A percentile compares a stretch with the other conserved stretches of the same genome.
Conservation (phyloP, 1,284 basidiomycete genomes). For the Malassezia pachydermatis region DNA sequence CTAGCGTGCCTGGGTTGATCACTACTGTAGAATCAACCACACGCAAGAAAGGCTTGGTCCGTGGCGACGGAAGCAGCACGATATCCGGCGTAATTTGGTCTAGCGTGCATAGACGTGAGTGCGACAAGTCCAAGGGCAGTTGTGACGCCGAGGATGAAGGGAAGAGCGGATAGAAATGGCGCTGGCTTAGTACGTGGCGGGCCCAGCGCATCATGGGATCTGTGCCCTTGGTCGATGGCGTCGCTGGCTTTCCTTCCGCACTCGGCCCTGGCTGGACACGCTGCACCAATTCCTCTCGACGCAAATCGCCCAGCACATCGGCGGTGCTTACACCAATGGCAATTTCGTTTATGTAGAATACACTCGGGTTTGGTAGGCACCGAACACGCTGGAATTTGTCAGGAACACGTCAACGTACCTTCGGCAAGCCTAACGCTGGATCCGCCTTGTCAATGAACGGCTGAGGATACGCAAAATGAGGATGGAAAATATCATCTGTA, state of each 20-base stretch:
- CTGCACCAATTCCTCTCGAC: constrained; percentile 70
- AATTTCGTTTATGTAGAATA: constrained; percentile 73
- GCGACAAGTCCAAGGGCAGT: constrained; percentile 31
- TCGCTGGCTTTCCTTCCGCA: constrained; percentile 39
- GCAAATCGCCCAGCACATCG: constrained; percentile 78
- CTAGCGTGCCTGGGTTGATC: constrained; percentile 56
- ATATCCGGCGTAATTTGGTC: constrained; percentile 60
- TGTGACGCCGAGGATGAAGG: constrained; percentile 63
- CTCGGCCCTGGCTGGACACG: constrained; percentile 52
- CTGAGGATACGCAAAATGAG: constrained; percentile 63
- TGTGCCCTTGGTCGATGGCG: constrained; percentile 51
- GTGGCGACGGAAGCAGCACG: constrained; percentile 64
- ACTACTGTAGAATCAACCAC: constrained; percentile 59
- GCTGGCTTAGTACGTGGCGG: constrained; percentile 71
- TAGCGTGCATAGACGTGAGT: constrained; percentile 28
- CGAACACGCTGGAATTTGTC: constrained; percentile 56
- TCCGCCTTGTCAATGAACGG: constrained; percentile 56
- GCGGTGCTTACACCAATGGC: constrained; percentile 68
- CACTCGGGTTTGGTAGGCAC: constrained; percentile 73
- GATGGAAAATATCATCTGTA: constrained; percentile 61
- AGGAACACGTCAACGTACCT: background rate
- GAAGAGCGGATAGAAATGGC: constrained; percentile 83
- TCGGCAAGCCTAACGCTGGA: constrained; percentile 23
- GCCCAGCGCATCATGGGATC: constrained; percentile 71
- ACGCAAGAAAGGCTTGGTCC: constrained; percentile 46